Evolutionary conservation across 768 basidiomycete species (phyloP), one percentile per base, ranked within the genome.

Genomic region (Termitomyces sp.): DNA sequence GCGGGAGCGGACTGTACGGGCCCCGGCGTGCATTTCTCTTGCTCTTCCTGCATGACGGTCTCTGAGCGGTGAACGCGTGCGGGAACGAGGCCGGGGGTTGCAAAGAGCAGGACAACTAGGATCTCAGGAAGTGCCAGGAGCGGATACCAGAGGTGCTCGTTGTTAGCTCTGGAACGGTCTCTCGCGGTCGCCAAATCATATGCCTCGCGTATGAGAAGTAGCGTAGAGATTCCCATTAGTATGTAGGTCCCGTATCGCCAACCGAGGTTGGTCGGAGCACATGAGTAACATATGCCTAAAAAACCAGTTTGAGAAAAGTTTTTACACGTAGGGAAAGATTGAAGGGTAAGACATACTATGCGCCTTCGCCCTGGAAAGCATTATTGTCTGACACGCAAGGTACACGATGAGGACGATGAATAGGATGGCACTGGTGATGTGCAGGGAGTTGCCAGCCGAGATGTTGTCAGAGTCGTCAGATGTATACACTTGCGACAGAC

Each of bases 121-220:
- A 51, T 41, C 19, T 56, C 55, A 3, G 55, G 55, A 5, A 56
- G 43, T 4, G 21, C 55, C 17, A 50, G 14, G 33, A 56, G 43
- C 3, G 55, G 55, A 26, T 56, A 56, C 55, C 55, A 56, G 19
- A 56, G 43, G 33, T 56, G 55, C 12, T 56, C 55, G 35, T 56
- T 56, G 49, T 50, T 56, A 8, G 48, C 49, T 26, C 55, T 37
- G 3, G 23, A 35, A 9, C 55, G 48, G 31, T 56, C 55, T 17
- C 6, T 10, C 37, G 50, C 55, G 19, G 55, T 56, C 3, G 55
- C 41, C 8, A n/a, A 15, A 21, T 17, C 50, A 12, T 11, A 56
- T 11, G 14, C 42, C 19, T 56, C 17, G n/a, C 55, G 55, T 12
- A 56, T 43, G 50, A 51, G n/a, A 14, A 56, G 49, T 17, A 56